Evolutionary conservation across 2,329 filamentous ascomycete genomes (phyloP).

Genomic region (Tolypocladium inflatum): DNA sequence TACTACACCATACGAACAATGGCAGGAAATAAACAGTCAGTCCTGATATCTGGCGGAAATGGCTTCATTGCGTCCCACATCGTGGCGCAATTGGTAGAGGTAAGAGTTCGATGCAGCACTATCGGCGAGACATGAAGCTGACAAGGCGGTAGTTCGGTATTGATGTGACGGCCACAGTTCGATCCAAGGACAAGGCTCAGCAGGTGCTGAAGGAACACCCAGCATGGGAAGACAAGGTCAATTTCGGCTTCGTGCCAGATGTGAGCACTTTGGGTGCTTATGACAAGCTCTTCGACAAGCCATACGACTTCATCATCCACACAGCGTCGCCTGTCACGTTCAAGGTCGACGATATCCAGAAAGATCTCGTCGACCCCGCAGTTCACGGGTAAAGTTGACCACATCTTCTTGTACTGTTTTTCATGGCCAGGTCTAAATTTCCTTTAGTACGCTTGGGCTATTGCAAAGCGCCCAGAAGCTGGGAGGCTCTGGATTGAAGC

Average conservation of each 20-base stretch:
- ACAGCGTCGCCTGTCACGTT: not conserved
- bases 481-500: too few species aligned
- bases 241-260: not conserved
- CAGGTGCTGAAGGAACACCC: not conserved
- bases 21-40: not conserved
- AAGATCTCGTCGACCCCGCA: not conserved
- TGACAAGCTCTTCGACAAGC: not conserved
- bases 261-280: not conserved
- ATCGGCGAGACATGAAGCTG: not conserved
- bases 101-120: not conserved
- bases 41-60: not conserved
- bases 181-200: not conserved
- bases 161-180: not conserved
- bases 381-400: not conserved
- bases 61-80: not conserved
- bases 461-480: not conserved
- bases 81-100: not conserved
- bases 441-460: not conserved
- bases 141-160: not conserved
- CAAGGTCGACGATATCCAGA: not conserved
- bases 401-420: too few species aligned
- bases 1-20: not conserved
- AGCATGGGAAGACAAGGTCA: not conserved
- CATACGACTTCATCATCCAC: not conserved
- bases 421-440: too few species aligned